Evolutionary conservation across 208 protist species (phyloP).

Genomic region (Leishmania braziliensis): DNA sequence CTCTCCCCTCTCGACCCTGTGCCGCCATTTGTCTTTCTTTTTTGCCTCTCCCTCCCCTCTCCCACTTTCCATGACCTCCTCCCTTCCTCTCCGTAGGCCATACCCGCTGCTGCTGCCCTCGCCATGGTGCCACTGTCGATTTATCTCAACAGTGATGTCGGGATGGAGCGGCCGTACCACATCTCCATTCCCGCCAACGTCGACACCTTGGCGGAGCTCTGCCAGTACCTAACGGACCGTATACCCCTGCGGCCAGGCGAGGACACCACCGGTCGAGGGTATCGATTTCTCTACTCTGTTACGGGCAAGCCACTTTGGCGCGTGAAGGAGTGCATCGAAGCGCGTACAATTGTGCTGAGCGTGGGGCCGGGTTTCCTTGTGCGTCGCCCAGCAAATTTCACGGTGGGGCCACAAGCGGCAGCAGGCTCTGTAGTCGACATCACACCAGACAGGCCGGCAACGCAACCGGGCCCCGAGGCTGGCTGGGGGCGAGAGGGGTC

Average conservation of each 20-base stretch:
- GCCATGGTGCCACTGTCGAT: slow-evolving; percentile 32
- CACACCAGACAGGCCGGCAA: slow-evolving; percentile 15
- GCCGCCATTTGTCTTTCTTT: neutral
- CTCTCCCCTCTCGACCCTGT: neutral
- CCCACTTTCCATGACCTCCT: neutral
- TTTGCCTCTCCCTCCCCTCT: neutral
- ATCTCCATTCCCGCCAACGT: slow-evolving; percentile 42
- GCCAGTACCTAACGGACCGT: slow-evolving; percentile 43
- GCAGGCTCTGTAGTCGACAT: slow-evolving; percentile 9
- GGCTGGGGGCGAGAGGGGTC: slow-evolving; percentile 6
- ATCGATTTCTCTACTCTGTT: slow-evolving; percentile 78
- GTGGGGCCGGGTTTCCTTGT: slow-evolving; percentile 57
- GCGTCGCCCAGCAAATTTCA: slow-evolving; percentile 25
- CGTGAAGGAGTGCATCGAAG: slow-evolving; percentile 68
- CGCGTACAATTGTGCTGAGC: slow-evolving; percentile 59
- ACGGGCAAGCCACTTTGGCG: slow-evolving; percentile 73
- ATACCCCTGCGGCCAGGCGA: slow-evolving; percentile 38
- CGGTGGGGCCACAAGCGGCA: slow-evolving; percentile 5
- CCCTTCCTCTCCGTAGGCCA: neutral
- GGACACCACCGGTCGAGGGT: slow-evolving; percentile 36
- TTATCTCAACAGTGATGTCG: slow-evolving; percentile 68
- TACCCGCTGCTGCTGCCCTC: neutral
- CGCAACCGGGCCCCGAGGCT: neutral
- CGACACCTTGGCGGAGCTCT: slow-evolving; percentile 71
- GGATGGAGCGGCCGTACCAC: slow-evolving; percentile 44